Evolutionary conservation across 352 stramenopile species (phyloP), one percentile per base, ranked within the genome.

Genomic region (Phytophthora pluvialis): DNA sequence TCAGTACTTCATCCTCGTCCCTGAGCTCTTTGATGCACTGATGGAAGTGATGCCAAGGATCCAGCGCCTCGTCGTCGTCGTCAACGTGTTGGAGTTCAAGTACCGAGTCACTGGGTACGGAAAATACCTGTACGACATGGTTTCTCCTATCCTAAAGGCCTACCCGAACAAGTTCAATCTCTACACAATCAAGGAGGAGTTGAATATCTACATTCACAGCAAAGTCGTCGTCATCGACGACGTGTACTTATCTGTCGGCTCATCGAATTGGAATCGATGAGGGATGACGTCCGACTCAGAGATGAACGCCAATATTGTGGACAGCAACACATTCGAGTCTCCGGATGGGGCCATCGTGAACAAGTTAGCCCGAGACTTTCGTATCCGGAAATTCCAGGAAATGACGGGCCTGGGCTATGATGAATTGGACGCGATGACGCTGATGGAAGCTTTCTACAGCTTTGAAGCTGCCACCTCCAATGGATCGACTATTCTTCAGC

Each of bases 361-460:
- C 18, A 65, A 63, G 35, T 33, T 83, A 4, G 75, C 77, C 35
- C 76, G 76, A 3, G 67, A 84, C 48, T 90, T 75, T 56, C 81
- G 79, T 3, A 61, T 88, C 15, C 69, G 69, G 29, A 89, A 89
- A 53, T 89, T 91, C 42, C 57, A 68, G 25, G 82, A 91, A 53
- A 74, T 86, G 42, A 83, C 73, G 26, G 64, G 76, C 25, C 59
- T 68, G 8, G 59, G 44, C 7, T 75, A 78, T 60, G 49, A 61
- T 12, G 68, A 78, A 3, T 60, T 91, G 13, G 59, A 78, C 21
- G 68, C 56, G 9, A 71, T 88, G 62, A 76, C 39, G 8, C 72
- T 88, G 16, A 15, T 70, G 1, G 70, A 83, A 39, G 64, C 81
- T 9, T 62, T 75, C 12, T 52, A 68, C 28, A 35, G 49, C n/a